Percentiles rank a stretch among this genome's conserved stretches.
Evolutionary conservation across 2,329 filamentous ascomycete genomes (phyloP).

Genomic region (Didymella segeticola): DNA sequence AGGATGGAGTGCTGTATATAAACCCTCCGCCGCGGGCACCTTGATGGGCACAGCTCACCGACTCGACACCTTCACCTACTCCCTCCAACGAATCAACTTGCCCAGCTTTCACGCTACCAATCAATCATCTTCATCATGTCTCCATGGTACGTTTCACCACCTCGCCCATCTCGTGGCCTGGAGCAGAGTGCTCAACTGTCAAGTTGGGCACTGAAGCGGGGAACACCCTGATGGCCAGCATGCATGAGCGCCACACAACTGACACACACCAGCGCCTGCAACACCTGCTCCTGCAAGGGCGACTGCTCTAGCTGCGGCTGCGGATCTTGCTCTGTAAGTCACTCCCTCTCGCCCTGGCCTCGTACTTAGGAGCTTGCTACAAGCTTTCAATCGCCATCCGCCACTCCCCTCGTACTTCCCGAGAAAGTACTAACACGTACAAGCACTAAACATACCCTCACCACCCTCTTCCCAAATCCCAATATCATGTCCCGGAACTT

Average conservation of each 20-base stretch:
- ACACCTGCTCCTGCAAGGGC: constrained; percentile 39
- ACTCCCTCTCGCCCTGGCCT: no score
- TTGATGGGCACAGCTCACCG: constrained; percentile 29
- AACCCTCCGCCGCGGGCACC: constrained; percentile 25
- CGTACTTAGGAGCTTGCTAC: no score
- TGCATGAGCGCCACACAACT: constrained; percentile 6
- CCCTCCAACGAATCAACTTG: constrained; percentile 13
- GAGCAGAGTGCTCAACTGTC: neutral
- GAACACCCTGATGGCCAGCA: constrained; percentile 28
- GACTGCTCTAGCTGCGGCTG: constrained; percentile 43
- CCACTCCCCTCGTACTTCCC: neutral
- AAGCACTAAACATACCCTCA: constrained; percentile 26
- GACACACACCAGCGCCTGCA: constrained; percentile 30
- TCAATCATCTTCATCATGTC: constrained; percentile 28
- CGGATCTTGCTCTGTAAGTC: constrained; percentile 35
- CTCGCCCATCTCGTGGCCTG: neutral
- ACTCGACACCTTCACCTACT: constrained; percentile 10
- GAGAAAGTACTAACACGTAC: neutral
- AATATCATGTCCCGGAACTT: constrained; percentile 1
- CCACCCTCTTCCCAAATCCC: no score
- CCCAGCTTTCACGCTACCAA: constrained; percentile 13
- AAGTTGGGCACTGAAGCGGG: constrained; percentile 1
- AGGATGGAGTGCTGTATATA: constrained; percentile 22
- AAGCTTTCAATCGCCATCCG: neutral
- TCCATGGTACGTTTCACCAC: constrained; percentile 29